Evolutionary conservation across 257 asterid genomes (phyloP).

Genomic region (Solanum pinnatisectum): DNA sequence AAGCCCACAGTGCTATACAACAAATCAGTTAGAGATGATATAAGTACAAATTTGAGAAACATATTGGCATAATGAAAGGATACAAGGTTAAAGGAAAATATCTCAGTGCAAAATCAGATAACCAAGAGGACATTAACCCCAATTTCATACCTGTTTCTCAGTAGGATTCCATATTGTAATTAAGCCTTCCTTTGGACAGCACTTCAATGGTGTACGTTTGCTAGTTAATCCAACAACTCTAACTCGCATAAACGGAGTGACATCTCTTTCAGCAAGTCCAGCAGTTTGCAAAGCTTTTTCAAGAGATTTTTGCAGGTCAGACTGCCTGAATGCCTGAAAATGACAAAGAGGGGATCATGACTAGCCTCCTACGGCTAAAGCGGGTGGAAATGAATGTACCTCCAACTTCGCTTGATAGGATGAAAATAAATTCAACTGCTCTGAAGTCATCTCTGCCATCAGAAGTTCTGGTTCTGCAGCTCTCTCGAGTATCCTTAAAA

Average conservation of each 20-base stretch:
- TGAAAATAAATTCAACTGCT: constrained; percentile 66
- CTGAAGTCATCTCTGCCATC: constrained; percentile 96
- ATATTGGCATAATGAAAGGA: not conserved
- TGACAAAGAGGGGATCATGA: constrained; percentile 4
- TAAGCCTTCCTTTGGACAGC: constrained; percentile 45
- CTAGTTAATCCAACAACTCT: constrained; percentile 74
- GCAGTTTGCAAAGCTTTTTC: constrained; percentile 74
- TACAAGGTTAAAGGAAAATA: not conserved
- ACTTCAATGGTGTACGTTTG: constrained; percentile 23
- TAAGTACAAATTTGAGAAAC: not conserved
- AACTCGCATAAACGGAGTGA: constrained; percentile 78
- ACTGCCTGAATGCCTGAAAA: constrained; percentile 53
- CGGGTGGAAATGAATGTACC: constrained; percentile 35
- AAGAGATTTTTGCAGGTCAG: constrained; percentile 52
- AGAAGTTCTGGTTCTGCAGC: constrained; percentile 93
- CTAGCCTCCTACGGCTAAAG: not conserved
- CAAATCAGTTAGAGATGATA: not conserved
- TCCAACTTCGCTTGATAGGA: constrained; percentile 74
- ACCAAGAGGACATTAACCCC: not conserved
- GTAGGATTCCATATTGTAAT: constrained; percentile 96
- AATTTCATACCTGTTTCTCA: constrained; percentile 56
- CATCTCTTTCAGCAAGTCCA: constrained; percentile 70
- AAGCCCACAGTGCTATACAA: constrained; percentile 51
- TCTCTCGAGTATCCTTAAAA: constrained; percentile 85
- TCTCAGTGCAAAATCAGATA: not conserved